Evolutionary conservation across 352 stramenopile genomes (phyloP).

Genomic region (Globisporangium canariense): DNA sequence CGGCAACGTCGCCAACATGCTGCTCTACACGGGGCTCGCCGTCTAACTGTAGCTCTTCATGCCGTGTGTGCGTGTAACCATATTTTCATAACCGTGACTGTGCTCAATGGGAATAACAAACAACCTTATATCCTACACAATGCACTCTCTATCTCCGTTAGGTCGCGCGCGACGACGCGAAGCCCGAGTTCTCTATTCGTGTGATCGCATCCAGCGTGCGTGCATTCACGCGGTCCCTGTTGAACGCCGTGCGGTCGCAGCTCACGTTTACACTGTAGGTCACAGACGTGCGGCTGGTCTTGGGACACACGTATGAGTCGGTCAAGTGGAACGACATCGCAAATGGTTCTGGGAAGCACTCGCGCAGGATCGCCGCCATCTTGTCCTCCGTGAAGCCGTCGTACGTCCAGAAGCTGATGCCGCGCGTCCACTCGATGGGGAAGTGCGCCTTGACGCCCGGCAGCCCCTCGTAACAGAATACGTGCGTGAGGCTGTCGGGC

Average conservation of each 20-base stretch:
- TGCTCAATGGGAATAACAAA: background rate
- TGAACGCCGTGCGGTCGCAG: conserved; percentile 35
- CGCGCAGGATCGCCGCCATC: conserved; percentile 31
- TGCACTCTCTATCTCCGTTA: conserved; percentile 10
- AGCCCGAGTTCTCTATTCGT: conserved; percentile 47
- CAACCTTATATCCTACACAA: background rate
- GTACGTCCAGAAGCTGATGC: conserved; percentile 76
- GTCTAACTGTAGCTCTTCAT: conserved; percentile 20
- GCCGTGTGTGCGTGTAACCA: background rate
- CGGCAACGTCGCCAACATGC: conserved; percentile 71
- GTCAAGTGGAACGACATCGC: conserved; percentile 32
- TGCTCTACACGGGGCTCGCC: conserved; percentile 69
- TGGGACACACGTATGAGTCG: conserved; percentile 57
- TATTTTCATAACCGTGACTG: background rate
- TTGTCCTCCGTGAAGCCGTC: conserved; percentile 59
- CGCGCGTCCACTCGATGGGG: conserved; percentile 58
- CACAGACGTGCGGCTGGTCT: conserved; percentile 45
- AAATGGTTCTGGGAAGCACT: conserved; percentile 48
- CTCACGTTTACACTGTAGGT: conserved; percentile 59
- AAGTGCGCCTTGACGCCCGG: conserved; percentile 38
- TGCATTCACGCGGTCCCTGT: conserved; percentile 49
- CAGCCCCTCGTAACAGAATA: conserved; percentile 54
- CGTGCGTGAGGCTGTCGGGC: conserved; percentile 56
- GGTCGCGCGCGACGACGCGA: conserved; percentile 47
- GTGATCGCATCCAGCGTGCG: conserved; percentile 32